Evolutionary conservation across 2,329 filamentous ascomycete species (phyloP).

Genomic region (Cordyceps cateniannulata): DNA sequence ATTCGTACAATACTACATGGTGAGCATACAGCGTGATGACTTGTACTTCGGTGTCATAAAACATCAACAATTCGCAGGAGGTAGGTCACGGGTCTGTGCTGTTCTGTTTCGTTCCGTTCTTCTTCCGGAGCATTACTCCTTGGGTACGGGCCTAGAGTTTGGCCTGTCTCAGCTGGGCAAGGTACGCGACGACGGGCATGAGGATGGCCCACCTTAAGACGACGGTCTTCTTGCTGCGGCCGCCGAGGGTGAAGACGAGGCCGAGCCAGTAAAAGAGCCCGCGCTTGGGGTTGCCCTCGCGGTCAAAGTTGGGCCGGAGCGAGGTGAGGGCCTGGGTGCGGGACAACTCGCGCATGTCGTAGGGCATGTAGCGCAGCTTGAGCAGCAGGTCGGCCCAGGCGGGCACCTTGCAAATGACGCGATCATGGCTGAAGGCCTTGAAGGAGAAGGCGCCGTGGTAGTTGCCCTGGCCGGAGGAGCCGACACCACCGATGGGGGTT

Average conservation of each 20-base stretch:
- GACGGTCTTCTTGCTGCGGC: constrained; percentile 41
- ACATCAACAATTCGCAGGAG: not conserved
- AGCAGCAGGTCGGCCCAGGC: constrained; percentile 62
- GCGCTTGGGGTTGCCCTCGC: constrained; percentile 45
- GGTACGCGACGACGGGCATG: constrained; percentile 31
- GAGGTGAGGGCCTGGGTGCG: constrained; percentile 36
- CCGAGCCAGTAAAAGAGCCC: constrained; percentile 49
- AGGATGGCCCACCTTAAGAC: constrained; percentile 43
- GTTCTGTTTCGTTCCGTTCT: too few relatives aligned
- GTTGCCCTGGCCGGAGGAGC: constrained; percentile 66
- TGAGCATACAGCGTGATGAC: not conserved
- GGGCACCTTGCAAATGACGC: constrained; percentile 54
- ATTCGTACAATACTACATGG: not conserved
- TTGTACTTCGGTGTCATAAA: not conserved
- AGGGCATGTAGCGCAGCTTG: constrained; percentile 62
- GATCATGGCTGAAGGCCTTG: constrained; percentile 59
- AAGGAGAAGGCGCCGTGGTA: constrained; percentile 75
- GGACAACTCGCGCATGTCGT: constrained; percentile 39
- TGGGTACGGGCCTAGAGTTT: constrained; percentile 26
- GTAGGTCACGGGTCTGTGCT: not conserved
- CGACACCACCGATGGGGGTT: constrained; percentile 76
- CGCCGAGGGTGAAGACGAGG: constrained; percentile 46
- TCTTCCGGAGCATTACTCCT: constrained; percentile 8
- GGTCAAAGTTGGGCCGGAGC: constrained; percentile 54
- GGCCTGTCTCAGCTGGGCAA: constrained; percentile 27